Evolutionary conservation across 2,329 filamentous ascomycete genomes (phyloP), one percentile per base, ranked within the genome.

Genomic region (Xylariales sp.): DNA sequence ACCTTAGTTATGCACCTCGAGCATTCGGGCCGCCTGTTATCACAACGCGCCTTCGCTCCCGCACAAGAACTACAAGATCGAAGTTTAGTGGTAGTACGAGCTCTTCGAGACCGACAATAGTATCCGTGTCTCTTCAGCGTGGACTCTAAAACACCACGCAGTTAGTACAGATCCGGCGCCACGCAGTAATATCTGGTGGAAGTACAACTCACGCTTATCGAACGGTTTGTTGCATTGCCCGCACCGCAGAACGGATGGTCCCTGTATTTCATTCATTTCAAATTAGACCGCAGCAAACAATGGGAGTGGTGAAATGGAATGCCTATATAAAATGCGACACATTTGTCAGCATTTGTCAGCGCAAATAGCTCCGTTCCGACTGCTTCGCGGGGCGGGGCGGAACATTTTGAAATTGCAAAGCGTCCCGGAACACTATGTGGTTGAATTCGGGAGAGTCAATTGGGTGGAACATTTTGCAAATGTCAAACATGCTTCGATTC

Each of bases 111-210:
- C 15, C 65, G 64, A 48, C 66, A 70, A 31, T 69, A 69, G 46
- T 69, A 70, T 32, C 61, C 60, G 56, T 70, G 65, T 53, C 66
- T 62, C 49, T 66, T 69, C 44, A 68, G 45, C 8, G 65, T 65
- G 7, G 65, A 59, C 33, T 57, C 65, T 69, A 42, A 28, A 46
- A 18, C 35, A 20, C 5, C 27, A 15, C 11, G 20, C 27, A 12
- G 37, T 39, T 15, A 39, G 37, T 31, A 27, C 24, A 27, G 8
- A 8, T n/a, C 24, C n/a, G 24, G 24, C 24, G 24, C n/a, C n/a
- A n/a, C 8, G 24, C 8, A n/a, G 10, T n/a, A 22, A 8, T 9
- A 38, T 32, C 28, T 37, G 24, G 32, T 35, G 14, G 34, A 43
- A 38, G 38, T 20, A 44, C 27, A 29, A 58, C 58, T 57, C 40